Conservation (phyloP, 768 basidiomycete species). For the Cubamyces lactineus region DNA sequence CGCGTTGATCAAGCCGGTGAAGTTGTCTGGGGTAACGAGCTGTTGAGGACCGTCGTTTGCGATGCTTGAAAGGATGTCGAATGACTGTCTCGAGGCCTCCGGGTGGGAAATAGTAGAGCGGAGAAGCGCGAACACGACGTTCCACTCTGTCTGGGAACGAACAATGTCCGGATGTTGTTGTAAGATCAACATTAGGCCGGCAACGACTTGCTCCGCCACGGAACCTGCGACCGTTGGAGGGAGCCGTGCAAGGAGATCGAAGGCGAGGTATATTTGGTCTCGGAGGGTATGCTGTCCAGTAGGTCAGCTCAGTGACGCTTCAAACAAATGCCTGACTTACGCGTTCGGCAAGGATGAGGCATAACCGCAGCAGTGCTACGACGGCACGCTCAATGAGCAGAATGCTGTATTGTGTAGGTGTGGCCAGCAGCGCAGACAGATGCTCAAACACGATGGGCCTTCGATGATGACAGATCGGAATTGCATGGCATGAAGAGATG, state of each 20-base stretch:
- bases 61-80: constrained; percentile 75
- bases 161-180: constrained; percentile 75
- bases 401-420: constrained; percentile 82
- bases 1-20: constrained; percentile 74
- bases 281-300: constrained; percentile 68
- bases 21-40: constrained; percentile 76
- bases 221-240: constrained; percentile 76
- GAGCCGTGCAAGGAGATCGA: constrained; percentile 85
- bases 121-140: constrained; percentile 84
- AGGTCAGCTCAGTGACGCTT: too few species aligned
- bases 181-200: constrained; percentile 81
- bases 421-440: constrained; percentile 75
- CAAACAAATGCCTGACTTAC: constrained; percentile 43
- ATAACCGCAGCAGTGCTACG: constrained; percentile 84
- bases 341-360: constrained; percentile 77
- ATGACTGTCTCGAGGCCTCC: constrained; percentile 84
- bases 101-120: constrained; percentile 84
- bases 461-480: background rate
- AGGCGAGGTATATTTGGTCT: constrained; percentile 93
- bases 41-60: constrained; percentile 62
- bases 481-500: background rate
- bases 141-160: constrained; percentile 96
- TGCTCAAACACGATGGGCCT: constrained; percentile 98
- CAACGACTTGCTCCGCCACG: constrained; percentile 89
- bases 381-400: constrained; percentile 94